phyloP scores from a whole-genome alignment of 805 yeast species.

The Saccharomycopsis olivae region DNA sequence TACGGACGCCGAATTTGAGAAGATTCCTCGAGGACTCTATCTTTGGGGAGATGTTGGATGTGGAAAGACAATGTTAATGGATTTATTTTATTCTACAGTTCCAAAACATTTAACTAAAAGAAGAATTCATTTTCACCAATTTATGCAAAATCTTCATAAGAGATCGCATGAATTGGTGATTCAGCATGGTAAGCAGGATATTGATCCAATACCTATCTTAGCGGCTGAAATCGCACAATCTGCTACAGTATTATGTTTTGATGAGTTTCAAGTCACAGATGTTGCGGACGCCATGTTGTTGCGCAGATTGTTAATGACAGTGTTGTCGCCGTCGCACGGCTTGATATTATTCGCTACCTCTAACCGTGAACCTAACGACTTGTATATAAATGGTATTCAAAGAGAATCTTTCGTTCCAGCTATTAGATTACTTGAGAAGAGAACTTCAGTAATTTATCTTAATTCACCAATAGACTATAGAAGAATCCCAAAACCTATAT shows the following conservation, averaged over 20 bases:
- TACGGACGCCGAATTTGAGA: slow-evolving; percentile 19
- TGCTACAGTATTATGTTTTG: slow-evolving; percentile 80
- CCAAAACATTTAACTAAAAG: slow-evolving; percentile 67
- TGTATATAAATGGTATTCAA: slow-evolving; percentile 90
- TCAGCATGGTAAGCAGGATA: slow-evolving; percentile 48
- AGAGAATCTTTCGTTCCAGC: slow-evolving; percentile 88
- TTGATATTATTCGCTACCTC: slow-evolving; percentile 87
- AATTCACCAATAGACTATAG: slow-evolving; percentile 93
- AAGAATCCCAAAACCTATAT: slow-evolving; percentile 72
- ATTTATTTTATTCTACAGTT: slow-evolving; percentile 76
- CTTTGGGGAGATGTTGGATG: slow-evolving; percentile 97
- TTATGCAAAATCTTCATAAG: slow-evolving; percentile 90
- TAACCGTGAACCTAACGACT: slow-evolving; percentile 88
- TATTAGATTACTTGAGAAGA: slow-evolving; percentile 62
- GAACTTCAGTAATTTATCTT: slow-evolving; percentile 66
- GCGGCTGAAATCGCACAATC: slow-evolving; percentile 75
- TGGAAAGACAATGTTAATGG: slow-evolving; percentile 98
- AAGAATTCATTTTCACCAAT: slow-evolving; percentile 90
- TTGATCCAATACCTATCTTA: slow-evolving; percentile 73
- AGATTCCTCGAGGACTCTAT: slow-evolving; percentile 74
- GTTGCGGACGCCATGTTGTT: slow-evolving; percentile 98
- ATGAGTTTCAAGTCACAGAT: slow-evolving; percentile 96
- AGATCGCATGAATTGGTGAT: slow-evolving; percentile 59
- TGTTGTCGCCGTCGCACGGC: slow-evolving; percentile 70
- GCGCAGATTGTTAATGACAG: slow-evolving; percentile 56